Evolutionary conservation across 306 rosid species (phyloP), one percentile per base, ranked within the genome.

Genomic region (Vicia villosa): DNA sequence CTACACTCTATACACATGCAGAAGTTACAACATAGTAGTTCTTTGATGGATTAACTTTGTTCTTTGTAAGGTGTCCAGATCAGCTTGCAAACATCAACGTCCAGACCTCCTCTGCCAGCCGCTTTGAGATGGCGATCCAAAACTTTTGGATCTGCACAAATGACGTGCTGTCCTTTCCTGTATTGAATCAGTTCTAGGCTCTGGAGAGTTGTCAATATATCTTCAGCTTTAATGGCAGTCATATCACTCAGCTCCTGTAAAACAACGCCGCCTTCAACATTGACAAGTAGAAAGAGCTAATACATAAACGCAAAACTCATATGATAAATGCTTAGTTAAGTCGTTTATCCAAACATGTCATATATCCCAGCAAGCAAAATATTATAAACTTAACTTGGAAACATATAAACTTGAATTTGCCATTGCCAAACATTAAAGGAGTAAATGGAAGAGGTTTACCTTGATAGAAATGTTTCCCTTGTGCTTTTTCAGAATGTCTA

Each of bases 1-100:
- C 81, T 78, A 52, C 38, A 73, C 64, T 56, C n/a, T 82, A 51
- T 73, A 73, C 74, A 81, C 46, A 73, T 54, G 66, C 37, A 63
- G 36, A 69, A 5, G 58, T 62, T 76, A 66, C 73, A 63, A 13
- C 38, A 15, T 2, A 22, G 74, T 55, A 59, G 54, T 59, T 61
- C 30, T 61, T 37, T 37, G 60, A 26, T 45, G 47, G 19, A 46
- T 82, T 80, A 82, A 67, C 78, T 79, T 59, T 95, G 97, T 19
- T 95, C 99, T 69, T 88, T 91, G 41, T 91, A 95, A 14, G 99
- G 99, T 57, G 99, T 95, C 99, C 97, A 95, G 55, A 95, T 95
- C 89, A 95, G 73, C 76, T 91, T 95, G 83, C 90, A 81, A 40
- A 86, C 97, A 74, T 95, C 99, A 20, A 95, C 99, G 26, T 95